Base-by-base conservation (phyloP, 768 basidiomycete species). In the Auriscalpium vulgare region DNA sequence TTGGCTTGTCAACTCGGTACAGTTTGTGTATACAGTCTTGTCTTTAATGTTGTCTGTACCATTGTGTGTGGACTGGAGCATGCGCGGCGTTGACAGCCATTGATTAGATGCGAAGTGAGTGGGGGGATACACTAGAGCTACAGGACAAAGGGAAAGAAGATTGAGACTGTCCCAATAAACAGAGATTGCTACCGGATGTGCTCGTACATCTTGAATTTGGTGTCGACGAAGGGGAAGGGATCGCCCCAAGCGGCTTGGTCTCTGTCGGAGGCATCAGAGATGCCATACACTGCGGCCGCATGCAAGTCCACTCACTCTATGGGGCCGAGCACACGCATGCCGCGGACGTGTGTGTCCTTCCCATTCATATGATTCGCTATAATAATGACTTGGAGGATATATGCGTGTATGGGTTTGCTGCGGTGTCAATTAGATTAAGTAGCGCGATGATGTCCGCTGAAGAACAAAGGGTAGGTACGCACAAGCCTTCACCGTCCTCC, bases 341-440 rank as follows among this genome's bases (percentile, higher is more conserved):
- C 95, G 11, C 97, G 83, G 16, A 99, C 90, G 72, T 99, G 97
- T 9, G 97, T 98, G 71, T 99, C 97, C 68, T 98, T 98, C 7
- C 97, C 97, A 63, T 95, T 97, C 86, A 97, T 88, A 67, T 98
- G 94, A 67, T 98, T 99, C 19, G 88, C 84, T 13, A 93, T 77
- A 50, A 99, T 81, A 56, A 95, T 86, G 45, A 98, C 78, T 68
- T 98, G 93, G 3, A 99, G 71, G 10, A 97, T 82, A 65, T 95
- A 94, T 2, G 91, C 90, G 60, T 88, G 83, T 11, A 97, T 81
- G 0, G 93, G 88, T 67, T 87, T 91, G 56, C 94, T 95, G 21
- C 34, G 17, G 29, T 16, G 17, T 55, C 17, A 59, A 43, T 16
- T 50, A 51, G 23, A 50, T 47, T 50, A 3, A 21, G 21, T 21